phyloP scores from a whole-genome alignment of 2,329 filamentous ascomycete species.

The Nectriaceae sp. region DNA sequence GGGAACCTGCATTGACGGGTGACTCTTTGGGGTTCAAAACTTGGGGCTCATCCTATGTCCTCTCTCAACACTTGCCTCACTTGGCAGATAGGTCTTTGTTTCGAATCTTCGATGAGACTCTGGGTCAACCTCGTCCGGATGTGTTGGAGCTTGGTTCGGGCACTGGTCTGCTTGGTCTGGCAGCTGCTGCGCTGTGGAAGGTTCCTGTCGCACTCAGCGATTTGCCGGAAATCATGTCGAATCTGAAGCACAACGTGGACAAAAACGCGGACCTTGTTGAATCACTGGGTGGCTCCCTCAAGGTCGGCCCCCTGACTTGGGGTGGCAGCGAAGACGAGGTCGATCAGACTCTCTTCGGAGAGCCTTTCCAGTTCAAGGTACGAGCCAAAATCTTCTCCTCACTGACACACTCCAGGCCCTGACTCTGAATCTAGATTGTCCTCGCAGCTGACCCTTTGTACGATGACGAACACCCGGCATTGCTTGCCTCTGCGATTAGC shows the following conservation, averaged over 20 bases:
- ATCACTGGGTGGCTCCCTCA: conserved; percentile 55
- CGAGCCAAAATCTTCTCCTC: conserved; percentile 8
- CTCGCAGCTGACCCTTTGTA: conserved; percentile 88
- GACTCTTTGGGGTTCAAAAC: conserved; percentile 93
- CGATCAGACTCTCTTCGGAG: conserved; percentile 47
- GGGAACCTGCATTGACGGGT: conserved; percentile 84
- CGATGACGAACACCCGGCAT: conserved; percentile 75
- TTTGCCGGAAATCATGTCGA: conserved; percentile 78
- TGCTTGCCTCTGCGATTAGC: conserved; percentile 71
- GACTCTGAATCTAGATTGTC: conserved; percentile 56
- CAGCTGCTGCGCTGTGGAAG: conserved; percentile 73
- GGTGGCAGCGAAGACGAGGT: conserved; percentile 49
- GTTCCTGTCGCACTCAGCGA: conserved; percentile 76
- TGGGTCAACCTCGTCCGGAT: conserved; percentile 32
- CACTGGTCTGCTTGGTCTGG: conserved; percentile 86
- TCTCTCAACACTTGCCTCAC: conserved; percentile 69
- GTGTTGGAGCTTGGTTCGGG: conserved; percentile 85
- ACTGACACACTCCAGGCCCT: conserved; percentile 1
- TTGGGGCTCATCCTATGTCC: conserved; percentile 87
- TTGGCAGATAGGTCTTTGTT: conserved; percentile 48
- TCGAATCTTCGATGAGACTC: conserved; percentile 43
- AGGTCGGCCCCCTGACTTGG: conserved; percentile 76
- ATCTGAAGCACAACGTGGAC: conserved; percentile 73
- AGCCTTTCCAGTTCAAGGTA: conserved; percentile 54
- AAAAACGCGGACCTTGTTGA: conserved; percentile 62